These are phyloP conservation scores for Saccharomyces hybrid DNA, from an alignment of 1,139 yeast species.

Conservation along the genomic window DNA sequence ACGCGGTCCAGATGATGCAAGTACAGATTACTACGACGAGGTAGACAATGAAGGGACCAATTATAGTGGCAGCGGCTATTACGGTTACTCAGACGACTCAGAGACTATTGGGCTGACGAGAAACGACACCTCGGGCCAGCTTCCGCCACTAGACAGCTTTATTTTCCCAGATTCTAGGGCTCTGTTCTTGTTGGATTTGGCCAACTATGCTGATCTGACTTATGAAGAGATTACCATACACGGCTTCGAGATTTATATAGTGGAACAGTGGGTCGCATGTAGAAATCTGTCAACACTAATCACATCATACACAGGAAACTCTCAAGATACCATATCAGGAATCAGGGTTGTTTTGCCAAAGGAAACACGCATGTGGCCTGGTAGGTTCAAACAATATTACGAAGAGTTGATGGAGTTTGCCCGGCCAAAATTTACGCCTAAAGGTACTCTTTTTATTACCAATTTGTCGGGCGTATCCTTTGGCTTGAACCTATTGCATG, in stretches of 20 bases:
- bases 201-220: conserved; percentile 35
- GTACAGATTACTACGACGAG: background rate
- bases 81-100: background rate
- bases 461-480: conserved; percentile 77
- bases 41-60: background rate
- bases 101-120: background rate
- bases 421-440: conserved; percentile 44
- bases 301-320: conserved; percentile 78
- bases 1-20: background rate
- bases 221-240: conserved; percentile 40
- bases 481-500: conserved; percentile 58
- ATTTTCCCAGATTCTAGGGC: conserved; percentile 49
- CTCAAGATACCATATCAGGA: conserved; percentile 53
- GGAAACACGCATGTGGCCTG: conserved; percentile 51
- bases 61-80: background rate
- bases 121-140: background rate
- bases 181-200: conserved; percentile 40
- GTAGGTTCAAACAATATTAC: conserved; percentile 50
- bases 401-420: conserved; percentile 55
- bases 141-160: conserved; percentile 18
- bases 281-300: conserved; percentile 62
- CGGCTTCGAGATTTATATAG: conserved; percentile 84
- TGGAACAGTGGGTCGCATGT: conserved; percentile 87
- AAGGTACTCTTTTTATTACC: conserved; percentile 66
- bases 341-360: conserved; percentile 53